A percentile compares a stretch with the other conserved stretches of the same genome.
Evolutionary conservation across 495 filamentous ascomycete genomes (phyloP).

Genomic region (Penicillium psychrofluorescens): DNA sequence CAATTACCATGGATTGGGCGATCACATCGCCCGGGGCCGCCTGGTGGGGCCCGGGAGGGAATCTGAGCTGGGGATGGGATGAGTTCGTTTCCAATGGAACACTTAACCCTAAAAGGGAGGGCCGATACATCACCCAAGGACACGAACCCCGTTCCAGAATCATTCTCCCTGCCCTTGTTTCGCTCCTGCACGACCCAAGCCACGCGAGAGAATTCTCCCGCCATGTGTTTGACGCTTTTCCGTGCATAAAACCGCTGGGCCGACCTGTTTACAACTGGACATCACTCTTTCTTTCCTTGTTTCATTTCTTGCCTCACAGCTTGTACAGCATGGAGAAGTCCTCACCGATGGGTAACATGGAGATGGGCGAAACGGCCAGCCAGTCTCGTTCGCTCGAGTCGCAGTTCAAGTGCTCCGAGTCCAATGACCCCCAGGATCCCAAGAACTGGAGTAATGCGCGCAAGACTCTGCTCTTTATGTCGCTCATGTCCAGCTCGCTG

Average conservation of each 20-base stretch:
- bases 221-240: conserved; percentile 9
- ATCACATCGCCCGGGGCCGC: no score
- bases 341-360: not conserved
- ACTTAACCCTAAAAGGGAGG: no score
- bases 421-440: conserved; percentile 14
- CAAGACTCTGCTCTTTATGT: conserved; percentile 26
- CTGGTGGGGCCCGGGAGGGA: no score
- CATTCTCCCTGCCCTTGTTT: not conserved
- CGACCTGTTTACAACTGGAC: not conserved
- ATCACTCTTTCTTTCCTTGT: not conserved
- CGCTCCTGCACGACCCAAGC: conserved; percentile 8
- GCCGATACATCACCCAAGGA: no score
- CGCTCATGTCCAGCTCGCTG: conserved; percentile 30
- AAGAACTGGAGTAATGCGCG: conserved; percentile 21
- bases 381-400: conserved; percentile 3
- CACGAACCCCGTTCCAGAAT: not conserved
- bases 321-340: conserved; percentile 10
- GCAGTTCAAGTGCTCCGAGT: conserved; percentile 2
- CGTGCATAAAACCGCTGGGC: conserved; percentile 13
- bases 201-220: conserved; percentile 10
- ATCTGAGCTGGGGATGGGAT: not conserved
- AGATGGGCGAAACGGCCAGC: conserved; percentile 6
- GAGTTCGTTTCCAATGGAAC: not conserved
- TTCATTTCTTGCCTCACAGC: conserved; percentile 5
- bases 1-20: no score